Conservation (phyloP, 177 flowering plant species). For the Vitis hybrid region DNA sequence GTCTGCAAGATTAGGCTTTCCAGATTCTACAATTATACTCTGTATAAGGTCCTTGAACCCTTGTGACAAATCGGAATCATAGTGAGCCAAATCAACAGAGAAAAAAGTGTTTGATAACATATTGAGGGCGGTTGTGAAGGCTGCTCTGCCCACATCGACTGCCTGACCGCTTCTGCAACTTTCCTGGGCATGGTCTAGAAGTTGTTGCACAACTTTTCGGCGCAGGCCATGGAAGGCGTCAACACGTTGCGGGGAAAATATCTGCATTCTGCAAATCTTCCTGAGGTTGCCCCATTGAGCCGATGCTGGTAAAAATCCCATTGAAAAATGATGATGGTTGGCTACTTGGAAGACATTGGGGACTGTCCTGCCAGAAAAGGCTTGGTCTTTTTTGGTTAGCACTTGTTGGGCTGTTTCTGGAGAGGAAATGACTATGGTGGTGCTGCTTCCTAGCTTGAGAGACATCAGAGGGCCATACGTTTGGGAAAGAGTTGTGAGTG, state of each 20-base stretch:
- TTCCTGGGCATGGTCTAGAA: slow-evolving; percentile 6
- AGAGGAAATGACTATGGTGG: slow-evolving; percentile 11
- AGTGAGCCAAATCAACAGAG: slow-evolving; percentile 22
- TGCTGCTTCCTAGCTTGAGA: slow-evolving; percentile 6
- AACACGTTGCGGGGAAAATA: slow-evolving; percentile 16
- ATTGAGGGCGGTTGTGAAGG: slow-evolving; percentile 18
- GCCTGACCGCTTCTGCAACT: neutral
- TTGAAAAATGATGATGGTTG: neutral
- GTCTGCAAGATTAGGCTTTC: slow-evolving; percentile 22
- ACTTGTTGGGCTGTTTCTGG: slow-evolving; percentile 8
- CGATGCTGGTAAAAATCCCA: slow-evolving; percentile 6
- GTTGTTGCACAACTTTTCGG: slow-evolving; percentile 14
- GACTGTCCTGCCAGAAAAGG: slow-evolving; percentile 4
- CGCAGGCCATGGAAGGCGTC: slow-evolving; percentile 13
- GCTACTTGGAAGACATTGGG: slow-evolving; percentile 3
- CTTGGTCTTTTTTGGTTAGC: slow-evolving; percentile 9
- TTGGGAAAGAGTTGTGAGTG: slow-evolving; percentile 9
- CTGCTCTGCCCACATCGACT: slow-evolving; percentile 7
- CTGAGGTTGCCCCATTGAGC: slow-evolving; percentile 16
- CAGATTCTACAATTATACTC: slow-evolving; percentile 13
- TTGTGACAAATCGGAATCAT: slow-evolving; percentile 3
- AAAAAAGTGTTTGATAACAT: slow-evolving; percentile 23
- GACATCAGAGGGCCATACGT: slow-evolving; percentile 22
- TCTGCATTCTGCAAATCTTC: slow-evolving; percentile 8
- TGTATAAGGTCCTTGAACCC: slow-evolving; percentile 17